Evolutionary conservation across 331 rosid species (phyloP), one percentile per base, ranked within the genome.

Genomic region (Prunus yedoensis): DNA sequence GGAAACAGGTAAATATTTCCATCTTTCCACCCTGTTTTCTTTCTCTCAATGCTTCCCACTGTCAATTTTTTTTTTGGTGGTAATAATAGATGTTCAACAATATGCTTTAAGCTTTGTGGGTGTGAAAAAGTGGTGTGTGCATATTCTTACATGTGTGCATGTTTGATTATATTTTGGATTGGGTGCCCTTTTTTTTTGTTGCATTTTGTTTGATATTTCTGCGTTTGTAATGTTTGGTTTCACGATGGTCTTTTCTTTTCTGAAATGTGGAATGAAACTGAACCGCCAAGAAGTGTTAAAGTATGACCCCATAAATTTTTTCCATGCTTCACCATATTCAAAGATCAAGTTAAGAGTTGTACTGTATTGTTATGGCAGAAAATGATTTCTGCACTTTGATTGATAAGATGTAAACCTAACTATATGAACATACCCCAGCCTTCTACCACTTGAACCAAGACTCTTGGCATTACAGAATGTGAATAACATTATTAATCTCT

Each of bases 1-100:
- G 97, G 99, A 77, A 94, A 92, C 90, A 90, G 97, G 97, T 94
- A 88, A 76, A 18, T 64, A 2, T 63, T 74, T 71, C 74, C 61
- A 45, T 83, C 70, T 72, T 6, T 50, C 46, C 8, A n/a, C 41
- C 57, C 21, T 4, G n/a, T 17, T 47, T 21, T 25, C 47, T 25
- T 47, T 25, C 15, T 27, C 41, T 68, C 13, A 15, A 18, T 38
- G 43, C 43, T 38, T 38, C 2, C 43, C 43, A 38, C 43, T 38
- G 43, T 38, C 43, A 5, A 0, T 47, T 10, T 8, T 14, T 2
- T 15, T 35, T 16, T 28, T 16, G 6, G 4, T 59, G 18, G 9
- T 65, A 58, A 72, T 46, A 23, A 43, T 27, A 58, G 11, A 25
- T 41, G 21, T 65, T 65, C 8, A 21, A 65, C 69, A 2, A 38